phyloP scores from a whole-genome alignment of 2,329 filamentous ascomycete genomes.

The Kalaharituber pfeilii region DNA sequence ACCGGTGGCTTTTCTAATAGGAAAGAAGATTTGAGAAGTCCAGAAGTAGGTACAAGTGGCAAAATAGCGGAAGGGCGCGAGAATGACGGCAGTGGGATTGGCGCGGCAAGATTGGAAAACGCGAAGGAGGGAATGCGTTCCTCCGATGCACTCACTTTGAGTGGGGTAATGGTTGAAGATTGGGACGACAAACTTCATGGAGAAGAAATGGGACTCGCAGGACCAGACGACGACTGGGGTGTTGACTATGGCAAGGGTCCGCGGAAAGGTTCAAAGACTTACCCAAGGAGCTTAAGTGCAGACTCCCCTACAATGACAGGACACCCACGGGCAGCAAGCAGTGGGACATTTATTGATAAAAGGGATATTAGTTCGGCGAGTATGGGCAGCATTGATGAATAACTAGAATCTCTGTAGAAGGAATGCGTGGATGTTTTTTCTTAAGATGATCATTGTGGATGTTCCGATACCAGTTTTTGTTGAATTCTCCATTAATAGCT shows the following conservation, averaged over 20 bases:
- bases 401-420: no score
- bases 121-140: neutral
- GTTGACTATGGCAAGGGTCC: neutral
- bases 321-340: neutral
- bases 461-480: no score
- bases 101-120: neutral
- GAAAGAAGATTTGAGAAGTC: neutral
- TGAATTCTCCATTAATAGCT: no score
- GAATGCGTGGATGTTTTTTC: no score
- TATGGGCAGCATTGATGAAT: neutral
- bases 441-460: no score
- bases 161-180: neutral
- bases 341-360: neutral
- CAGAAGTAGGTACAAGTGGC: neutral
- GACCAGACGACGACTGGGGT: neutral
- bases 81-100: neutral
- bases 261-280: neutral
- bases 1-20: neutral
- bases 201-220: neutral
- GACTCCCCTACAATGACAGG: neutral
- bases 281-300: neutral
- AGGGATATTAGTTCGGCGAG: neutral
- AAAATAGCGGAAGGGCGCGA: neutral
- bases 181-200: constrained; percentile 1
- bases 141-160: neutral